phyloP scores from a whole-genome alignment of 495 filamentous ascomycete species.

The Daldinia concentrica region DNA sequence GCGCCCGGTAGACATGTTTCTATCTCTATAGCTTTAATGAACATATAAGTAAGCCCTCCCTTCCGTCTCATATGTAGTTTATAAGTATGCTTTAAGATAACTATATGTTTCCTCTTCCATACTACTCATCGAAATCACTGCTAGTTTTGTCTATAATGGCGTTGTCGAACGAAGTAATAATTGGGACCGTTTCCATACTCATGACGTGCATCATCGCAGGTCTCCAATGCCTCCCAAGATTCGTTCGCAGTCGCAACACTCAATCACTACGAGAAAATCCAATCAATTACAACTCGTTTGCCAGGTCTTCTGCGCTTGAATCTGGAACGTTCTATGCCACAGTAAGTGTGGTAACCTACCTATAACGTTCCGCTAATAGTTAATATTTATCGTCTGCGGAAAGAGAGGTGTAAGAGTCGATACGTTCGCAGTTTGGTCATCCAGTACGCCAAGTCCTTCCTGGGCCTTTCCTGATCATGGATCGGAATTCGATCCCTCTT shows the following conservation, averaged over 20 bases:
- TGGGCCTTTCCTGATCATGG: background rate
- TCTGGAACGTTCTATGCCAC: background rate
- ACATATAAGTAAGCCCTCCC: too few relatives aligned
- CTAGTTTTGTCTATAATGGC: background rate
- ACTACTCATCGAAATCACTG: background rate
- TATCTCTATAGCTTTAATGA: too few relatives aligned
- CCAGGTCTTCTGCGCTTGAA: background rate
- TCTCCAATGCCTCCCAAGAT: background rate
- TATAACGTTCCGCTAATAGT: background rate
- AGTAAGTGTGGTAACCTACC: background rate
- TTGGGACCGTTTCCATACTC: background rate
- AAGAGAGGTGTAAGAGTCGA: background rate
- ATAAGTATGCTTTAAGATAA: background rate
- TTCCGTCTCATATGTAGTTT: background rate
- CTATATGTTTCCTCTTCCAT: background rate
- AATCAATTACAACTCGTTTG: background rate
- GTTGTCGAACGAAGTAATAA: background rate
- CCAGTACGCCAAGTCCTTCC: background rate
- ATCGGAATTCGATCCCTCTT: background rate
- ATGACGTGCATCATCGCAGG: background rate
- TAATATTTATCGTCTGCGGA: background rate
- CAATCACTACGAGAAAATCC: background rate
- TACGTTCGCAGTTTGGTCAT: background rate
- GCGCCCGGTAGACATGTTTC: too few relatives aligned
- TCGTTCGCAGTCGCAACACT: background rate